Percentiles rank a stretch among this genome's conserved stretches.
Evolutionary conservation across 805 yeast genomes (phyloP).

Genomic region (Suhomyces vadensis): DNA sequence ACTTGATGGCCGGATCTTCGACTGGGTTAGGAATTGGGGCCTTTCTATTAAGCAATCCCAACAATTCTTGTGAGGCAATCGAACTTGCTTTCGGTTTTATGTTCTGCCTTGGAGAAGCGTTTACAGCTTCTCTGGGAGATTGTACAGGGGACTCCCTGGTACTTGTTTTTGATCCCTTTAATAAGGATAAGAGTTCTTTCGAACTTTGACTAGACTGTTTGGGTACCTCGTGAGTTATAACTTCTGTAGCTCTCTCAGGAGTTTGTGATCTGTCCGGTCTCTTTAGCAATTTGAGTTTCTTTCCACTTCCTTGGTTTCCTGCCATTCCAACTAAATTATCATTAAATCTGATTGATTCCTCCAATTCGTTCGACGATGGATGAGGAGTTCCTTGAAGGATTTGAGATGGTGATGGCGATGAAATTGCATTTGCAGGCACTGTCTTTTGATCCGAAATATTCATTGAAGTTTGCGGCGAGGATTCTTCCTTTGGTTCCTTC

Average conservation of each 20-base stretch:
- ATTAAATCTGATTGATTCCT: constrained; percentile 18
- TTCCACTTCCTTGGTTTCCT: constrained; percentile 17
- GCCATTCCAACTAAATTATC: constrained; percentile 5
- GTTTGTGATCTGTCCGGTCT: constrained; percentile 14
- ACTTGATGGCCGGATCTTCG: constrained; percentile 2
- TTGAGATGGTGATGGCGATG: background rate
- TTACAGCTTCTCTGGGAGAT: background rate
- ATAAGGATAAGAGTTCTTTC: constrained; percentile 7
- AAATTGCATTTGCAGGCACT: background rate
- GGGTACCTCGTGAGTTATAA: background rate
- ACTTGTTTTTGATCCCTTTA: constrained; percentile 6
- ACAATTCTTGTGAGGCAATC: constrained; percentile 14
- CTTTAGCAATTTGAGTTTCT: constrained; percentile 31
- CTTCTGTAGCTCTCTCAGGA: background rate
- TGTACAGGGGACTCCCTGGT: background rate
- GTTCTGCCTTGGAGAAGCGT: background rate
- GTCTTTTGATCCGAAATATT: constrained; percentile 10
- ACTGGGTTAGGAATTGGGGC: background rate
- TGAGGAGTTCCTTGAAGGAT: constrained; percentile 1
- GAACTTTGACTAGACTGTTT: background rate
- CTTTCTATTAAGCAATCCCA: constrained; percentile 14
- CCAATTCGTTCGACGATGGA: constrained; percentile 29
- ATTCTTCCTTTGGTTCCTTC: background rate
- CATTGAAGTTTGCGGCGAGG: constrained; percentile 10
- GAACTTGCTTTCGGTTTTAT: background rate